Conservation (phyloP, 139 green algal species). For the Zygnema cylindricum region DNA sequence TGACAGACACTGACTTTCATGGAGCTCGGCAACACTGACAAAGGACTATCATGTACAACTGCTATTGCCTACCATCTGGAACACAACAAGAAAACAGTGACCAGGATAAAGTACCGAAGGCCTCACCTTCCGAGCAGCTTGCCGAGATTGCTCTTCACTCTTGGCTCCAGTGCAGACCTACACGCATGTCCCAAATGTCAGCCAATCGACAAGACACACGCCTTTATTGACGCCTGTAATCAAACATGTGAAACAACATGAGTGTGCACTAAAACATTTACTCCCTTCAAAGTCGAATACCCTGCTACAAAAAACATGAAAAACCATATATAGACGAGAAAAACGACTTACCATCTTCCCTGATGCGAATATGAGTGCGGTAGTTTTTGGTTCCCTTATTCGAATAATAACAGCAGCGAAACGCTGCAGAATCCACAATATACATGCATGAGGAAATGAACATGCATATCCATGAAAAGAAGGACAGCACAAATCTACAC, state of each 20-base stretch:
- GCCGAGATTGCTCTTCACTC: slow-evolving; percentile 77
- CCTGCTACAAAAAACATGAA: no score
- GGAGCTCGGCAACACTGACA: no score
- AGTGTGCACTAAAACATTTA: background rate
- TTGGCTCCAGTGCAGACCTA: slow-evolving; percentile 85
- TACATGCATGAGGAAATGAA: no score
- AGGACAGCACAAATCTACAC: no score
- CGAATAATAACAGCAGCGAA: slow-evolving; percentile 99
- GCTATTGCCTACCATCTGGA: background rate
- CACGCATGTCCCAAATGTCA: no score
- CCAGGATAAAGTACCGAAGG: background rate
- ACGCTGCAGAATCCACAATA: slow-evolving; percentile 81
- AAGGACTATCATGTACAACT: background rate
- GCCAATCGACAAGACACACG: no score
- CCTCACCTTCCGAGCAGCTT: slow-evolving; percentile 75
- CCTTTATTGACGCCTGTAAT: no score
- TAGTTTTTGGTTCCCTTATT: slow-evolving; percentile 97
- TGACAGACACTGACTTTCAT: no score
- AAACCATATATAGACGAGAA: no score
- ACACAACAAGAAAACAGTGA: background rate
- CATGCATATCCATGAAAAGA: no score
- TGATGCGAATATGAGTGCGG: slow-evolving; percentile 95
- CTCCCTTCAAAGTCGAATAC: no score
- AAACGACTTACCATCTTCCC: slow-evolving; percentile 92
- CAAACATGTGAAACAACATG: slow-evolving; percentile 63